Conservation (phyloP, 192 early-diverging fungal species). For the Coemansia reversa region DNA sequence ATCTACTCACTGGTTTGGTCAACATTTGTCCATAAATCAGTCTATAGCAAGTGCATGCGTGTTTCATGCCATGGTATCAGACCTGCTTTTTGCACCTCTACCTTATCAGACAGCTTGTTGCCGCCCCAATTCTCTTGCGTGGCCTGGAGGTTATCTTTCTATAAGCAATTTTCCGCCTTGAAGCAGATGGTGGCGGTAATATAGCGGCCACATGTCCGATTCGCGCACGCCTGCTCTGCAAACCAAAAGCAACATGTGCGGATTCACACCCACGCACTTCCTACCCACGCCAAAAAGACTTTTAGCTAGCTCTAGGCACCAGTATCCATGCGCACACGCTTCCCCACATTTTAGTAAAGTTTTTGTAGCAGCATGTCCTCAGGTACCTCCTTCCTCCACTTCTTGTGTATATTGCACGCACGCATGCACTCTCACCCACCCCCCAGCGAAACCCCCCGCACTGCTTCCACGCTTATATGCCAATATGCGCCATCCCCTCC, state of each 20-base stretch:
- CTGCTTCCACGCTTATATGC: background rate
- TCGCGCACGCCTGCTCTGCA: background rate
- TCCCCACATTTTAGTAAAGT: slow-evolving; percentile 5
- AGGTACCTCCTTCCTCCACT: background rate
- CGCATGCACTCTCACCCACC: background rate
- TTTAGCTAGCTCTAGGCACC: slow-evolving; percentile 6
- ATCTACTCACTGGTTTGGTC: too few relatives aligned
- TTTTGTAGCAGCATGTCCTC: background rate
- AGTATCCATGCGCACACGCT: background rate
- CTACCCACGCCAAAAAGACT: slow-evolving; percentile 7
- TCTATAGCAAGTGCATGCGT: too few relatives aligned
- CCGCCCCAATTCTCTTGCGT: too few relatives aligned
- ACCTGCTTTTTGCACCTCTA: too few relatives aligned
- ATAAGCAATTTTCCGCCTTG: background rate
- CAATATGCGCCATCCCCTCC: background rate
- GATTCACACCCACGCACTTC: slow-evolving; percentile 13
- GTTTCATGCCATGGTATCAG: too few relatives aligned
- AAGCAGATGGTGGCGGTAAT: background rate
- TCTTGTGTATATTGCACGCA: background rate
- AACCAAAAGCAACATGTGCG: background rate
- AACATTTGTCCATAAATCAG: too few relatives aligned
- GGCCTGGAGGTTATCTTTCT: background rate
- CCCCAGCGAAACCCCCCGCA: background rate
- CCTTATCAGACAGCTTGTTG: too few relatives aligned
- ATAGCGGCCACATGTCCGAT: background rate